phyloP scores from a whole-genome alignment of 345 rosid genomes.

The Ricinus communis region DNA sequence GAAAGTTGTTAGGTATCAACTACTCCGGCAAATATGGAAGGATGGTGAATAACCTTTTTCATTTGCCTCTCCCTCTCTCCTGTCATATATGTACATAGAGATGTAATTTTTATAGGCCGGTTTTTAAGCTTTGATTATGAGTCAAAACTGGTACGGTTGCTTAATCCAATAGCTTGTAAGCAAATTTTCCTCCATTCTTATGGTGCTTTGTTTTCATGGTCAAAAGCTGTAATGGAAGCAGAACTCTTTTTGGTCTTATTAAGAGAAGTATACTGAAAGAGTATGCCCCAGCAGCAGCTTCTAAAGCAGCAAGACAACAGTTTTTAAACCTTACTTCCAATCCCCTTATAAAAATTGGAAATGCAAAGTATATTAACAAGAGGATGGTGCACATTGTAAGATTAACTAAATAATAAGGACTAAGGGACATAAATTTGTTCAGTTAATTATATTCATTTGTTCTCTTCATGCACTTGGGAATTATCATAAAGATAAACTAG shows the following conservation, averaged over 20 bases:
- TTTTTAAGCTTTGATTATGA: slow-evolving; percentile 5
- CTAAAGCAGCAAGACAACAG: too few relatives aligned
- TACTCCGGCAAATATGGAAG: slow-evolving; percentile 73
- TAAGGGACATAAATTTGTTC: too few relatives aligned
- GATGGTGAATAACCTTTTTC: slow-evolving; percentile 38
- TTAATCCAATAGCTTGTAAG: background rate
- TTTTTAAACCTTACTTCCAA: too few relatives aligned
- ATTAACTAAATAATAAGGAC: too few relatives aligned
- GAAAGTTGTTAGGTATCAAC: slow-evolving; percentile 31
- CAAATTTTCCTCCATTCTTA: background rate
- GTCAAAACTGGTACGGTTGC: background rate
- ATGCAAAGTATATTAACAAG: too few relatives aligned
- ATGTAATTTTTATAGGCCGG: background rate
- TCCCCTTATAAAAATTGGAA: too few relatives aligned
- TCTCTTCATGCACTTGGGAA: too few relatives aligned
- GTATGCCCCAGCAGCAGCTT: background rate
- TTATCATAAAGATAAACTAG: too few relatives aligned
- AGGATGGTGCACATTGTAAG: too few relatives aligned
- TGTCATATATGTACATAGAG: background rate
- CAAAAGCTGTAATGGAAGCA: too few relatives aligned
- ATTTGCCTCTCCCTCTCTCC: background rate
- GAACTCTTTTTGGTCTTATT: too few relatives aligned
- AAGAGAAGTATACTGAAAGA: background rate
- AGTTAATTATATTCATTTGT: too few relatives aligned
- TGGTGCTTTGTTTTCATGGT: background rate